Evolutionary conservation across 495 filamentous ascomycete species (phyloP), one percentile per base, ranked within the genome.

Genomic region (Daldinia childiae): DNA sequence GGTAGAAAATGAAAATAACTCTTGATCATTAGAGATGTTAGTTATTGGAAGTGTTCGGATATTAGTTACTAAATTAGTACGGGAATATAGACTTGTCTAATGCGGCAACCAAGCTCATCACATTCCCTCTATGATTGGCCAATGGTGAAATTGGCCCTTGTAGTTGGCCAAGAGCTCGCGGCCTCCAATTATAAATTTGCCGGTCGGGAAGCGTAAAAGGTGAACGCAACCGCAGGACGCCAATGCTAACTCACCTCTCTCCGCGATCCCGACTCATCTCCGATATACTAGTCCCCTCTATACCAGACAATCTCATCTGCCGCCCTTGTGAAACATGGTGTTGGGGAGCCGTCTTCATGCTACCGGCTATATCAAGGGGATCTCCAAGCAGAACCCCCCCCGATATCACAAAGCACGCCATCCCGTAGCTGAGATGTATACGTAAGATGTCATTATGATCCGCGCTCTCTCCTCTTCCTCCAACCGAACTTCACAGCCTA

Each of bases 161-260:
- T 43, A 57, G 15, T 21, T 38, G 48, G 61, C 67, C 67, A 70
- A 70, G 67, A 64, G 54, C 26, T 19, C 4, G 43, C 2, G 9
- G 39, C 43, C 62, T 62, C 68, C 68, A 71, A 71, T 71, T 45
- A 71, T 34, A 66, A 65, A 66, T 50, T 65, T 71, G 62, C 68
- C 68, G 68, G 68, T 56, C 39, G 32, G 56, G 56, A 51, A 34
- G 52, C 38, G 48, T 2, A 61, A 61, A 65, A 62, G 62, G 60
- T 62, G 61, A 57, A 30, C 43, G 48, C 43, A 65, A 57, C 54
- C 43, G 48, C 43, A 65, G 62, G 57, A 32, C 48, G 21, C 52
- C 41, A 54, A 30, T 34, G 14, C 34, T 19, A 15, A 30, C 30
- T 36, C 34, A 36, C 34, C 34, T 36, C 12, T 55, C 54, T 34